These are phyloP conservation scores for Moesziomyces sp. DNA, from an alignment of 1,284 basidiomycete species.

Conservation along the genomic window DNA sequence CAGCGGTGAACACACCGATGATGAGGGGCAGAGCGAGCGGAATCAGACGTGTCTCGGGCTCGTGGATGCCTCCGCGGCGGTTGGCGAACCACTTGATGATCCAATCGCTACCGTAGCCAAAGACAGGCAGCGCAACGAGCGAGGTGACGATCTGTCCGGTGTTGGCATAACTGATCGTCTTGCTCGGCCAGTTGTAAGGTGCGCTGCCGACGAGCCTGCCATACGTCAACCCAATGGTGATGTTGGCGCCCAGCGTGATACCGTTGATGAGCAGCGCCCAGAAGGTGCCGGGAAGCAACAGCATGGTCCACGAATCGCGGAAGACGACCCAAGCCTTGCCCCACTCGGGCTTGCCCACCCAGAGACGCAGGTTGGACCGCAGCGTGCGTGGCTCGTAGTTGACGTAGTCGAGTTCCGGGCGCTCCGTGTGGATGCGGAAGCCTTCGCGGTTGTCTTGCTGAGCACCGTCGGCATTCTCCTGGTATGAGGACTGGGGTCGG, in stretches of 20 bases:
- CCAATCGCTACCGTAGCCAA: slow-evolving; percentile 15
- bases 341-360: slow-evolving; percentile 20
- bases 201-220: slow-evolving; percentile 6
- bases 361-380: slow-evolving; percentile 13
- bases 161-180: slow-evolving; percentile 12
- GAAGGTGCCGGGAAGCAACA: slow-evolving; percentile 8
- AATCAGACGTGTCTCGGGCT: slow-evolving; percentile 17
- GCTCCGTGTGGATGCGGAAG: slow-evolving; percentile 13
- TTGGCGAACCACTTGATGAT: slow-evolving; percentile 21
- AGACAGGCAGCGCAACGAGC: slow-evolving; percentile 15
- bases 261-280: slow-evolving; percentile 21
- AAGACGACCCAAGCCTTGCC: slow-evolving; percentile 14
- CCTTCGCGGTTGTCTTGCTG: not conserved
- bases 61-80: slow-evolving; percentile 21
- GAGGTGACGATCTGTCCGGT: slow-evolving; percentile 16
- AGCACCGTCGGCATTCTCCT: slow-evolving; percentile 4
- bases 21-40: slow-evolving; percentile 13
- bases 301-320: slow-evolving; percentile 10
- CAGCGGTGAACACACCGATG: slow-evolving; percentile 12
- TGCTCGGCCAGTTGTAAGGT: slow-evolving; percentile 14
- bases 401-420: slow-evolving; percentile 8
- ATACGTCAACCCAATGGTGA: slow-evolving; percentile 14
- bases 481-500: slow-evolving; percentile 7
- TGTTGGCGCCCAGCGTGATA: slow-evolving; percentile 14
- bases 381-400: slow-evolving; percentile 8